These are phyloP conservation scores for Triangularia setosa DNA, from an alignment of 2,329 filamentous ascomycete genomes.

Conservation along the genomic window DNA sequence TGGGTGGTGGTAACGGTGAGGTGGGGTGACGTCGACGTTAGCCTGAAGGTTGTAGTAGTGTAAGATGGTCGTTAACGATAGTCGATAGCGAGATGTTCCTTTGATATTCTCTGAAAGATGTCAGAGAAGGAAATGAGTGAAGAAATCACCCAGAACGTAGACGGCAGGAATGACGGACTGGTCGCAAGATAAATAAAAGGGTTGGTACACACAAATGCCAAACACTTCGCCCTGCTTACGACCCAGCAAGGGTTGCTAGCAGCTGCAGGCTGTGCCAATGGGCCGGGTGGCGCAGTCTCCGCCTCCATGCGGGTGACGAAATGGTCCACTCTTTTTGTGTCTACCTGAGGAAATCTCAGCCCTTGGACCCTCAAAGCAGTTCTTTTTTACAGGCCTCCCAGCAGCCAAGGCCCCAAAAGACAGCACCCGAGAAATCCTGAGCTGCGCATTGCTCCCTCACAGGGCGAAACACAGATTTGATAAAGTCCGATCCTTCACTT, in stretches of 20 bases:
- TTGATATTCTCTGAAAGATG: neutral
- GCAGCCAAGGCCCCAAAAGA: neutral
- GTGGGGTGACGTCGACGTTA: conserved; percentile 1
- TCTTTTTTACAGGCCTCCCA: conserved; percentile 1
- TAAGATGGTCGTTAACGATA: neutral
- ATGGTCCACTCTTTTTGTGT: neutral
- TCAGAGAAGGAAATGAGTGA: neutral
- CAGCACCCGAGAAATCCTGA: neutral
- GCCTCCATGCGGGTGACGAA: conserved; percentile 6
- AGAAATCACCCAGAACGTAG: neutral
- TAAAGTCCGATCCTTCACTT: conserved; percentile 3
- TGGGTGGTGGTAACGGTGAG: conserved; percentile 2
- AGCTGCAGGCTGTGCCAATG: conserved; percentile 2
- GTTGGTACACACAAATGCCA: conserved; percentile 2
- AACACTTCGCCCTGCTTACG: conserved; percentile 2
- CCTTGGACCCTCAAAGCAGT: neutral
- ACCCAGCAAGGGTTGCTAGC: neutral
- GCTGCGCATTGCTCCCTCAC: neutral
- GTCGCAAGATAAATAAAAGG: conserved; percentile 15
- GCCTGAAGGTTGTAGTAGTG: neutral
- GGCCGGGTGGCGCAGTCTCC: conserved; percentile 6
- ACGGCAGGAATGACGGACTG: conserved; percentile 4
- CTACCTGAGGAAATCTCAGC: neutral
- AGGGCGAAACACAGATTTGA: neutral
- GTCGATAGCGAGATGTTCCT: neutral